phyloP scores from a whole-genome alignment of 495 filamentous ascomycete species.

The Pseudomonodictys pantanalensis region DNA sequence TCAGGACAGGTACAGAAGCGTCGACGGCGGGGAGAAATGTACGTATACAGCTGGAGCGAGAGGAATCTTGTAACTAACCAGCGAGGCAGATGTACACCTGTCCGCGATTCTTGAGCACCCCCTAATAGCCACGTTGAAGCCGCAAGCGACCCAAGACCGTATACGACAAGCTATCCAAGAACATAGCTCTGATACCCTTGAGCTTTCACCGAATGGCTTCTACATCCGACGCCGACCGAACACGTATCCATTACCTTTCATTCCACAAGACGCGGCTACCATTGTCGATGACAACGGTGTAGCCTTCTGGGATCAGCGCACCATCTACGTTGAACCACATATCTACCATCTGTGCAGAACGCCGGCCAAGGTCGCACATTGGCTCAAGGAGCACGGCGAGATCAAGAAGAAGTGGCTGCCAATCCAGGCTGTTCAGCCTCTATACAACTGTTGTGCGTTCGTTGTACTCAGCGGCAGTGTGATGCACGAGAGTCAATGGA shows the following conservation, averaged over 20 bases:
- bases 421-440: conserved; percentile 20
- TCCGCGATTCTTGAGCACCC: conserved; percentile 39
- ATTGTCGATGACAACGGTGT: conserved; percentile 17
- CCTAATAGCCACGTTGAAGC: conserved; percentile 36
- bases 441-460: conserved; percentile 39
- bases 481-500: conserved; percentile 10
- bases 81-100: conserved; percentile 41
- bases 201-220: conserved; percentile 36
- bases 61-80: conserved; percentile 3
- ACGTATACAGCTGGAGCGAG: neutral
- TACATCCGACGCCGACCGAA: conserved; percentile 32
- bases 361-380: conserved; percentile 22
- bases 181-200: neutral
- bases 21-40: conserved; percentile 42
- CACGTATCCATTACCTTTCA: conserved; percentile 19
- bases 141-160: conserved; percentile 35
- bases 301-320: conserved; percentile 29
- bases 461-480: conserved; percentile 40
- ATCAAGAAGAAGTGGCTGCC: conserved; percentile 25
- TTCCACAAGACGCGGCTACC: conserved; percentile 17
- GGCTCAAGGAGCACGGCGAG: conserved; percentile 18
- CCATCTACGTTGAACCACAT: conserved; percentile 33
- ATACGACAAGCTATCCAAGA: conserved; percentile 32
- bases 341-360: conserved; percentile 9
- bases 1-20: conserved; percentile 27